Evolutionary conservation across 2,329 filamentous ascomycete genomes (phyloP), one percentile per base, ranked within the genome.

Genomic region (Fusarium odoratissimum): DNA sequence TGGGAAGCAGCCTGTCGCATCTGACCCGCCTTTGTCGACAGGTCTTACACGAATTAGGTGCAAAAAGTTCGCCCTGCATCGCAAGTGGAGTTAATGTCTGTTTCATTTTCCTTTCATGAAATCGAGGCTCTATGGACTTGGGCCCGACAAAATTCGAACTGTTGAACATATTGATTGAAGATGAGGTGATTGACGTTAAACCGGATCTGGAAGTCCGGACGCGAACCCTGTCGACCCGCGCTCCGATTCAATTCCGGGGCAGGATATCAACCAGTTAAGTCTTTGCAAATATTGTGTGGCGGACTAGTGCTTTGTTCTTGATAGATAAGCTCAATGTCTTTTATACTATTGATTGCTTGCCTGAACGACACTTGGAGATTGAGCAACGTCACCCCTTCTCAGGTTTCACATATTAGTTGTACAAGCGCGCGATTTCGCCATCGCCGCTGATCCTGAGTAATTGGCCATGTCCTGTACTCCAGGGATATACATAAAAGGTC

Each of bases 131-230:
- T 8, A 21, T 13, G 3, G 38, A 40, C 12, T 1, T 13, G 40
- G 3, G 13, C 8, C 13, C 9, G 13, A 42, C 41, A 30, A 23
- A 33, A 33, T 3, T 33, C 11, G 5, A 37, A 0, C 8, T 38
- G 13, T 52, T 28, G 7, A n/a, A 38, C 23, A 38, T 52, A 28
- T 1, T 1, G 0, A 12, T 12, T 9, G 0, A 0, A 13, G 54
- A 57, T 57, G 54, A 57, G 30, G 54, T 31, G 54, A 57, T 57
- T 23, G 40, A 5, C 54, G 40, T 57, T 57, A 35, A 46, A 17
- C 54, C 54, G 3, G 2, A 28, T 57, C 1, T 28, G 30, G 54
- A 57, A 57, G 54, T 13, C 54, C n/a, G 12, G n/a, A 28, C 40
- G 54, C 40, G 54, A 57, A 28, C 54, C 54, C 54, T 57, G 54